Base-by-base conservation (phyloP, 2,329 filamentous ascomycete species). In the Calonectria pauciramosa region DNA sequence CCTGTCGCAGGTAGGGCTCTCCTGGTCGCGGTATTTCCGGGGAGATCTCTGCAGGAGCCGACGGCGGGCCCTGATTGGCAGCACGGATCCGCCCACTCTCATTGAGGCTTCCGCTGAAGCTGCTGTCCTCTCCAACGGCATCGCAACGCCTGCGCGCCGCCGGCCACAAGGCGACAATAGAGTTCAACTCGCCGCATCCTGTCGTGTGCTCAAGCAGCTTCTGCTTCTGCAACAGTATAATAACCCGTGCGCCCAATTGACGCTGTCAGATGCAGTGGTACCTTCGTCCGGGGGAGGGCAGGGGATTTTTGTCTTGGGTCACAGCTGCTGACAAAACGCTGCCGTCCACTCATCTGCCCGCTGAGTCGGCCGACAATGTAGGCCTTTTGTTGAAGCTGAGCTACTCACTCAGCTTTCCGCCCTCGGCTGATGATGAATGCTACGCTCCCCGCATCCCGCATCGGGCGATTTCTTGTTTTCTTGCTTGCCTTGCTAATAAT, bases 1-100 rank as follows among this genome's bases (percentile, higher is more conserved):
- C 47, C 41, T 47, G 47, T 66, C 63, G 23, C 51, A 26, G 36
- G 68, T 68, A 76, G 64, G 79, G 79, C 26, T 34, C 78, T 78
- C 79, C 79, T 60, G 38, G 77, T 80, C 77, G 77, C 78, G 78
- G 79, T 76, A 80, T 75, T 80, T 75, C 77, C 75, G 79, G 79
- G 76, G 75, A 71, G 74, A 77, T 75, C 72, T 73, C 23, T 65
- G 64, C 44, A 69, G 70, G 66, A 67, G 59, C 77, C 68, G 56
- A 71, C 59, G 54, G 20, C 32, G 54, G 60, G 56, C 54, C 28
- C 65, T 79, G 72, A 74, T 77, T 79, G 77, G 65, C 68, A 26
- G 44, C 52, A 38, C 44, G 51, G 51, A 20, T 26, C 36, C 38
- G n/a, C 68, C 72, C 67, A 51, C 65, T 70, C 44, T 65, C 41